Percentiles rank a stretch among this genome's conserved stretches.
These are phyloP conservation scores for Trypanosoma scelopori DNA, from an alignment of 208 protist genomes.

Conservation along the genomic window DNA sequence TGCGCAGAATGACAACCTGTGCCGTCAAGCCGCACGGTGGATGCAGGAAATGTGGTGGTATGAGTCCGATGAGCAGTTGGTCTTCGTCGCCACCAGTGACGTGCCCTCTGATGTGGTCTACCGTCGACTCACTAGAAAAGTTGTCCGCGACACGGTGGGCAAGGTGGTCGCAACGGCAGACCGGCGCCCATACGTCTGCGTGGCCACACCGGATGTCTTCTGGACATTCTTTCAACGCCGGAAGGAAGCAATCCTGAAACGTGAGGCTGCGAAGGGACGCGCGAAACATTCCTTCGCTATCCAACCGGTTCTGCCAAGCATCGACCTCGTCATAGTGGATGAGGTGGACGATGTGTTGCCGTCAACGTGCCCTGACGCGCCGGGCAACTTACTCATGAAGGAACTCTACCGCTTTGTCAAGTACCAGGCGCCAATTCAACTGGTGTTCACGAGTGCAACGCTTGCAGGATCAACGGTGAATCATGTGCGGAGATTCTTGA, in stretches of 20 bases:
- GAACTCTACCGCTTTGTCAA: conserved; percentile 82
- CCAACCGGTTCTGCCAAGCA: conserved; percentile 64
- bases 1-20: conserved; percentile 73
- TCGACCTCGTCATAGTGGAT: conserved; percentile 85
- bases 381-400: conserved; percentile 81
- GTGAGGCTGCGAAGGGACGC: conserved; percentile 42
- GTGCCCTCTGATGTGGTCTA: conserved; percentile 62
- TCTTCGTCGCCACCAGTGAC: conserved; percentile 74
- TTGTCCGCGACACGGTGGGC: conserved; percentile 40
- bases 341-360: conserved; percentile 89
- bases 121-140: conserved; percentile 67
- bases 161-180: conserved; percentile 54
- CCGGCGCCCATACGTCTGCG: conserved; percentile 79
- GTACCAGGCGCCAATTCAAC: conserved; percentile 86
- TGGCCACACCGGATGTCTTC: conserved; percentile 75
- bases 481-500: conserved; percentile 88
- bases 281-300: conserved; percentile 63
- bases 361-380: conserved; percentile 48
- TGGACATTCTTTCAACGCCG: conserved; percentile 71
- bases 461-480: conserved; percentile 83
- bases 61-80: conserved; percentile 74
- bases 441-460: conserved; percentile 88
- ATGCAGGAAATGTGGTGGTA: conserved; percentile 90
- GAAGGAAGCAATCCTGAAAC: conserved; percentile 40
- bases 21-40: conserved; percentile 80